These are phyloP conservation scores for Candida ipomoeae DNA, from an alignment of 805 yeast species.

Conservation along the genomic window DNA sequence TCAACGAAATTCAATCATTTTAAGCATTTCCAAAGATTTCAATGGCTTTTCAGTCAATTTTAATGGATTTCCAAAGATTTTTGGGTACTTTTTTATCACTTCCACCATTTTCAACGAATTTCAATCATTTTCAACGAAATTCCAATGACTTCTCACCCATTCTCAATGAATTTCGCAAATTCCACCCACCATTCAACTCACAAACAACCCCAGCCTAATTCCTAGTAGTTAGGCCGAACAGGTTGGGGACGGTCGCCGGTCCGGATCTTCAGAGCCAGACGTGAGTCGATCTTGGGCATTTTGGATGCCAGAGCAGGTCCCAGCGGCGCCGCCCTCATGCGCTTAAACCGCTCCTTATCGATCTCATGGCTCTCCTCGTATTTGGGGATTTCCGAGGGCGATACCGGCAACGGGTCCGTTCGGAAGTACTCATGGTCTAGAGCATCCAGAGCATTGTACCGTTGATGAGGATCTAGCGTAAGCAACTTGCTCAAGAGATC, in stretches of 20 bases:
- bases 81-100: too few relatives aligned
- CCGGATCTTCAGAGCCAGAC: conserved; percentile 1
- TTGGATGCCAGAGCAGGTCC: conserved; percentile 1
- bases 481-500: conserved; percentile 59
- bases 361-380: conserved; percentile 89
- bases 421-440: conserved; percentile 65
- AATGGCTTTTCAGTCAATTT: too few relatives aligned
- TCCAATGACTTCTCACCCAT: too few relatives aligned
- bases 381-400: conserved; percentile 51
- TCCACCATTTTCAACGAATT: too few relatives aligned
- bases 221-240: conserved; percentile 2
- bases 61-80: too few relatives aligned
- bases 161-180: too few relatives aligned
- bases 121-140: too few relatives aligned
- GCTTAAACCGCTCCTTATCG: conserved; percentile 60
- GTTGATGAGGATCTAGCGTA: conserved; percentile 61
- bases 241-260: conserved; percentile 4
- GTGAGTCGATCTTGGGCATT: conserved; percentile 3
- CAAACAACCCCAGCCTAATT: too few relatives aligned
- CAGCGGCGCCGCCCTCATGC: conserved; percentile 23
- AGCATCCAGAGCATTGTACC: conserved; percentile 81
- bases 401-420: conserved; percentile 60
- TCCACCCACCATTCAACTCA: too few relatives aligned
- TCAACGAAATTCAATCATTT: too few relatives aligned
- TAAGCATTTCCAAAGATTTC: too few relatives aligned